Percentiles rank a stretch among this genome's conserved stretches.
These are phyloP conservation scores for Saccharomyces hybrid DNA, from an alignment of 1,139 yeast species.

Conservation along the genomic window DNA sequence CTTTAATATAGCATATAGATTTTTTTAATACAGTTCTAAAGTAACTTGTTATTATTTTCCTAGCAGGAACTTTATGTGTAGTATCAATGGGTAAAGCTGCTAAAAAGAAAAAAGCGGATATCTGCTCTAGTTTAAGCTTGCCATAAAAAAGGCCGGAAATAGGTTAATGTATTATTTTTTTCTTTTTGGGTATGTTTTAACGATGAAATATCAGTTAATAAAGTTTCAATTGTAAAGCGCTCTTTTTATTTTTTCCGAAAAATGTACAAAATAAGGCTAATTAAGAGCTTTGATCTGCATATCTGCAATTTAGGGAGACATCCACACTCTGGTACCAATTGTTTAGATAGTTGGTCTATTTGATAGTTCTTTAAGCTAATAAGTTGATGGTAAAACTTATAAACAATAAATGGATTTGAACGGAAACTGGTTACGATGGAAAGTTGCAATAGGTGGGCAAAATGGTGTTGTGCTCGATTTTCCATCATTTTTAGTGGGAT, in stretches of 20 bases:
- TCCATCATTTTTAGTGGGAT: conserved; percentile 21
- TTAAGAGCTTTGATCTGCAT: neutral
- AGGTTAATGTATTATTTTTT: neutral
- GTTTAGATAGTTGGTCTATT: neutral
- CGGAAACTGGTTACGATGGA: conserved; percentile 6
- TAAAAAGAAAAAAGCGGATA: neutral
- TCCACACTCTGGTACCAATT: neutral
- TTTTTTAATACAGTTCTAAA: neutral
- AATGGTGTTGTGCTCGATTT: conserved; percentile 13
- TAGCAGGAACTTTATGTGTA: neutral
- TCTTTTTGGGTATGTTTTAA: neutral
- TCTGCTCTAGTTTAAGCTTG: neutral
- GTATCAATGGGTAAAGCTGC: neutral
- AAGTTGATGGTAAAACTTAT: neutral
- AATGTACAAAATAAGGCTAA: neutral
- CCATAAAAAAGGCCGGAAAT: neutral
- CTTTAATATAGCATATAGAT: neutral
- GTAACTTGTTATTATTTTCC: neutral
- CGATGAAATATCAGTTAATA: neutral
- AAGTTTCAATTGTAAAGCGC: no score
- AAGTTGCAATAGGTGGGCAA: conserved; percentile 11
- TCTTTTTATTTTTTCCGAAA: no score
- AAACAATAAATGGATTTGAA: conserved; percentile 6
- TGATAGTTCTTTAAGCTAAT: neutral
- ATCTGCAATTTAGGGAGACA: neutral